Conservation (phyloP, 1,139 yeast genomes). For the Hemisphaericaspora xylofermentans region DNA sequence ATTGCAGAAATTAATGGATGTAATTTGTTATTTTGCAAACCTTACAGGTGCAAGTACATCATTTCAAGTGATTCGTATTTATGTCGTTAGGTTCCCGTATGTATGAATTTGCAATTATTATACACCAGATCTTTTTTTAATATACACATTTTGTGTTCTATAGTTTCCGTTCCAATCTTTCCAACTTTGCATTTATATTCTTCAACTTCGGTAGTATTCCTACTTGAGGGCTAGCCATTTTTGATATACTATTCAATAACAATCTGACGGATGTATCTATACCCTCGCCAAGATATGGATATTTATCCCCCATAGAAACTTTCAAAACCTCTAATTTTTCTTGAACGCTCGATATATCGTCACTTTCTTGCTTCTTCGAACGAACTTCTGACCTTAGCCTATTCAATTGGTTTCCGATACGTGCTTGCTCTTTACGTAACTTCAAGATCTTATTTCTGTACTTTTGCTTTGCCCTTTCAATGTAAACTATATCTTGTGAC, state of each 20-base stretch:
- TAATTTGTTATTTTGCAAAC: too few species aligned
- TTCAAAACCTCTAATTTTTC: conserved; percentile 9
- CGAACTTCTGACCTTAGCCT: conserved; percentile 32
- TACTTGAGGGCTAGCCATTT: conserved; percentile 36
- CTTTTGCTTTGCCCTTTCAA: conserved; percentile 41
- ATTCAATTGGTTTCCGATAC: conserved; percentile 41
- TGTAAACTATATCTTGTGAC: conserved; percentile 32
- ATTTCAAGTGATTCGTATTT: neutral
- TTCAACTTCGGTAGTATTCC: conserved; percentile 39
- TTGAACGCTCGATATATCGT: conserved; percentile 20
- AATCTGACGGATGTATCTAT: conserved; percentile 14
- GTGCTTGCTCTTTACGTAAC: conserved; percentile 35
- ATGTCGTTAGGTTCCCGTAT: neutral
- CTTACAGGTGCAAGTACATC: too few species aligned
- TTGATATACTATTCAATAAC: conserved; percentile 18
- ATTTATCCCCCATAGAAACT: conserved; percentile 2
- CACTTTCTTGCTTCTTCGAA: conserved; percentile 23
- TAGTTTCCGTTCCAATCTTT: conserved; percentile 18
- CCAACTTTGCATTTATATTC: conserved; percentile 33
- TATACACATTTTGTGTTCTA: conserved; percentile 1
- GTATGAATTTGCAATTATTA: conserved; percentile 1
- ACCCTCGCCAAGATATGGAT: conserved; percentile 7
- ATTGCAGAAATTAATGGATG: neutral
- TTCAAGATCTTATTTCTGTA: conserved; percentile 41
- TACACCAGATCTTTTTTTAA: neutral